These are phyloP conservation scores for Aspergillus sp. DNA, from an alignment of 2,329 filamentous ascomycete species.

Conservation along the genomic window DNA sequence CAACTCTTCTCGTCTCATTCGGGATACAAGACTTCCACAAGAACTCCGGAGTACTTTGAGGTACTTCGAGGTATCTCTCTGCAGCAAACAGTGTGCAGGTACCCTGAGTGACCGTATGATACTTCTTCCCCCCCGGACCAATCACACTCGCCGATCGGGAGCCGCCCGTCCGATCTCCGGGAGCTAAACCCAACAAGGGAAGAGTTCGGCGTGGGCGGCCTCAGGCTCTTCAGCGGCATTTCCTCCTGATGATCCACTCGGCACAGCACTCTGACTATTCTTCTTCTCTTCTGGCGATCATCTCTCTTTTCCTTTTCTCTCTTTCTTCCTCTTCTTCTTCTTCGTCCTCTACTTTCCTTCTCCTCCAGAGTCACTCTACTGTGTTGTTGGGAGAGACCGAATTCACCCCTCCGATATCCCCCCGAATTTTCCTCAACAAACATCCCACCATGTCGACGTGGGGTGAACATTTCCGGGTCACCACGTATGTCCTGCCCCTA, in stretches of 20 bases:
- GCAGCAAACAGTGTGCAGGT: too few species aligned
- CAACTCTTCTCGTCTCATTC: too few species aligned
- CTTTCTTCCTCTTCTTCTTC: background rate
- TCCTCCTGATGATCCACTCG: background rate
- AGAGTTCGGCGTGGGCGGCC: slow-evolving; percentile 4
- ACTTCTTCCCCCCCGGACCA: background rate
- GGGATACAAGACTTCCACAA: too few species aligned
- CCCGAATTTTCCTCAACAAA: background rate
- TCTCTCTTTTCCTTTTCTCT: background rate
- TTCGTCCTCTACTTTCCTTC: background rate
- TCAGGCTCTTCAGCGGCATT: background rate
- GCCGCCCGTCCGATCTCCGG: slow-evolving; percentile 17
- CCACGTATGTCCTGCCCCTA: slow-evolving; percentile 61
- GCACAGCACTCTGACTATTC: background rate
- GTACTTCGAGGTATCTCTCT: too few species aligned
- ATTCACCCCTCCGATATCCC: background rate
- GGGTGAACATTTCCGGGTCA: slow-evolving; percentile 76
- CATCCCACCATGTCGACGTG: slow-evolving; percentile 75
- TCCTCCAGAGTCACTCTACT: too few species aligned
- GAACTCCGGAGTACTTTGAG: too few species aligned
- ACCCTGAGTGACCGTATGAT: background rate
- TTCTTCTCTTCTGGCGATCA: background rate
- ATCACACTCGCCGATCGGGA: background rate
- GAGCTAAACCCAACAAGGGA: slow-evolving; percentile 13
- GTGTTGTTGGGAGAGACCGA: background rate